These are phyloP conservation scores for Asterophora lycoperdoides DNA, from an alignment of 768 basidiomycete genomes.

Conservation along the genomic window DNA sequence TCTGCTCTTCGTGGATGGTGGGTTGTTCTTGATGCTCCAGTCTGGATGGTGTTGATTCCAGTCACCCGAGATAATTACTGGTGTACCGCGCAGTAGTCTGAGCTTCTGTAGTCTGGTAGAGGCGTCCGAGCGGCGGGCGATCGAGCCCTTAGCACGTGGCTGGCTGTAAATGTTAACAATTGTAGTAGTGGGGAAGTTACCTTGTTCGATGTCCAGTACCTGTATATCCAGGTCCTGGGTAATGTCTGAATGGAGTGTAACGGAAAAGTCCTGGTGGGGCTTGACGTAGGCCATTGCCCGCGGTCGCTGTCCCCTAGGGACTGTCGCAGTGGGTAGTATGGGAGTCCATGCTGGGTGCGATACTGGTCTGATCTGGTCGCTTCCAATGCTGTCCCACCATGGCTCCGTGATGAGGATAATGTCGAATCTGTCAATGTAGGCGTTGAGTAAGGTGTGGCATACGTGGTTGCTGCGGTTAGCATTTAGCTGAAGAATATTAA, in stretches of 20 bases:
- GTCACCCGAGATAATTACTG: neutral
- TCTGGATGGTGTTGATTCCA: conserved; percentile 6
- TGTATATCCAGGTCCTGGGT: conserved; percentile 20
- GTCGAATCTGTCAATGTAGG: neutral
- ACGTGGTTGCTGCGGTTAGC: neutral
- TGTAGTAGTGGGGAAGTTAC: conserved; percentile 6
- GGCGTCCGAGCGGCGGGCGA: no score
- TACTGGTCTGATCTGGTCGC: conserved; percentile 9
- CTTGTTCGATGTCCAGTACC: conserved; percentile 19
- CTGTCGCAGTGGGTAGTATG: no score
- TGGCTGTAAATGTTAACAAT: neutral
- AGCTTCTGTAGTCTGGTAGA: no score
- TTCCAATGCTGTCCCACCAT: neutral
- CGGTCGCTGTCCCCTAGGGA: no score
- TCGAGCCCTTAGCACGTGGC: no score
- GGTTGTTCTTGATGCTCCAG: neutral
- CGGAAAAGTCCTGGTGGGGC: neutral
- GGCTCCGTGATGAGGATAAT: neutral
- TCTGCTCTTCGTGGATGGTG: neutral
- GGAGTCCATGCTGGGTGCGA: no score
- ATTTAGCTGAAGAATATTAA: neutral
- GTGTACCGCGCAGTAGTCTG: neutral
- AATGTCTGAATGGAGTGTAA: conserved; percentile 22
- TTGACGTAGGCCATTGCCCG: no score
- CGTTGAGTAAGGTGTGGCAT: neutral